Conservation (phyloP, 1,284 basidiomycete species). For the Butyriboletus appendiculatus region DNA sequence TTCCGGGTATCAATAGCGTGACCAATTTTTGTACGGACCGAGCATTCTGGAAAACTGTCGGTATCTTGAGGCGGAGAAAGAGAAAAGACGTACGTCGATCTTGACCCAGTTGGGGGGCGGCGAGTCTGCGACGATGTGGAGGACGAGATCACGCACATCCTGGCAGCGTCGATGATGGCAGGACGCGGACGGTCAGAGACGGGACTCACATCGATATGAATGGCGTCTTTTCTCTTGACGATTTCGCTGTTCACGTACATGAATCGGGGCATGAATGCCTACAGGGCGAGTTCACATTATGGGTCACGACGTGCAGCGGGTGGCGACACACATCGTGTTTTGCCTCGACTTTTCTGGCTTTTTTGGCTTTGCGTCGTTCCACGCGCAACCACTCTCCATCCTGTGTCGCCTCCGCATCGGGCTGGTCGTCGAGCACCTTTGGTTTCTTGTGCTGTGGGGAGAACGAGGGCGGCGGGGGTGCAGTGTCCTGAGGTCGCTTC, state of each 20-base stretch:
- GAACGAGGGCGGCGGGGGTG: constrained; percentile 17
- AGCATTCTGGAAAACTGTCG: constrained; percentile 54
- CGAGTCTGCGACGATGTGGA: constrained; percentile 81
- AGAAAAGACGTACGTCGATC: constrained; percentile 57
- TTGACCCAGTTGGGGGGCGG: constrained; percentile 82
- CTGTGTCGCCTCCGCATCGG: constrained; percentile 19
- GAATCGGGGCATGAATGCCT: constrained; percentile 72
- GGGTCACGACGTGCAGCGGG: too few relatives aligned
- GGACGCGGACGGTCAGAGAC: background rate
- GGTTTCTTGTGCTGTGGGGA: constrained; percentile 38
- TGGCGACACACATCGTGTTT: constrained; percentile 56
- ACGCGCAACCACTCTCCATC: constrained; percentile 66
- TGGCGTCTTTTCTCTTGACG: constrained; percentile 63
- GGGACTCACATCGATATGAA: constrained; percentile 71
- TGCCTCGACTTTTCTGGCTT: constrained; percentile 56
- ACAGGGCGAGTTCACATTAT: background rate
- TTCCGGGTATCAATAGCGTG: constrained; percentile 76
- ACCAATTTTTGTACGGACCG: constrained; percentile 76
- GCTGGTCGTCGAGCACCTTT: constrained; percentile 24
- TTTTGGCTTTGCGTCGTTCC: constrained; percentile 77
- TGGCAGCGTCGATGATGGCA: constrained; percentile 30
- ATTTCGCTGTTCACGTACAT: constrained; percentile 81
- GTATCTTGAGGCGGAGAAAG: constrained; percentile 9
- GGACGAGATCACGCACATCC: constrained; percentile 83
- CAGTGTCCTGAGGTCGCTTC: constrained; percentile 38